These are phyloP conservation scores for Nissolia schottii DNA, from an alignment of 306 rosid genomes.

Conservation along the genomic window DNA sequence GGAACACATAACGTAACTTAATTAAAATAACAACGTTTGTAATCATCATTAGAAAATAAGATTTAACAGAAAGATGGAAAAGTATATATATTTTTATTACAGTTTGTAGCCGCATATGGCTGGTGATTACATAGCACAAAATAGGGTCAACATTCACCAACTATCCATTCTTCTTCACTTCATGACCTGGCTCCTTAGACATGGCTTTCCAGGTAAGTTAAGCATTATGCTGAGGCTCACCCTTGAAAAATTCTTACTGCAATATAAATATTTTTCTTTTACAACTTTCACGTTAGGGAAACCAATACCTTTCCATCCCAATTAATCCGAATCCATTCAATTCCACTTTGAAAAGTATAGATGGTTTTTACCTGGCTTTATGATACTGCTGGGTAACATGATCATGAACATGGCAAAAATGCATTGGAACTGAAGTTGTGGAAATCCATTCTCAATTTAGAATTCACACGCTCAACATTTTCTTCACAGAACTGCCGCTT, in stretches of 20 bases:
- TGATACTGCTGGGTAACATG: conserved; percentile 72
- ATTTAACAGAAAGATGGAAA: not conserved
- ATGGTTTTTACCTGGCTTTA: conserved; percentile 73
- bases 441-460: conserved; percentile 79
- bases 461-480: conserved; percentile 66
- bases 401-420: conserved; percentile 70
- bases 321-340: not conserved
- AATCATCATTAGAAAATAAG: too few species aligned
- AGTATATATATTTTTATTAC: conserved; percentile 16
- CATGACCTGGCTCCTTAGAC: conserved; percentile 79
- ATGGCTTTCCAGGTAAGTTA: too few species aligned
- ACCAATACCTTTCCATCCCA: not conserved
- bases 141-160: conserved; percentile 14
- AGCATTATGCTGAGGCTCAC: too few species aligned
- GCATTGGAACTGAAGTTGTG: conserved; percentile 85
- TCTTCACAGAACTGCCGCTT: conserved; percentile 51
- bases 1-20: too few species aligned
- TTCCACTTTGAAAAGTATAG: not conserved
- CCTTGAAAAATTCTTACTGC: conserved; percentile 16
- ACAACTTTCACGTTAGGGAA: not conserved
- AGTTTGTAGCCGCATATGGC: conserved; percentile 23
- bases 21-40: too few species aligned
- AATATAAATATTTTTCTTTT: not conserved
- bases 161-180: conserved; percentile 66
- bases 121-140: conserved; percentile 14